phyloP scores from a whole-genome alignment of 345 rosid species.

The Salix viminalis region DNA sequence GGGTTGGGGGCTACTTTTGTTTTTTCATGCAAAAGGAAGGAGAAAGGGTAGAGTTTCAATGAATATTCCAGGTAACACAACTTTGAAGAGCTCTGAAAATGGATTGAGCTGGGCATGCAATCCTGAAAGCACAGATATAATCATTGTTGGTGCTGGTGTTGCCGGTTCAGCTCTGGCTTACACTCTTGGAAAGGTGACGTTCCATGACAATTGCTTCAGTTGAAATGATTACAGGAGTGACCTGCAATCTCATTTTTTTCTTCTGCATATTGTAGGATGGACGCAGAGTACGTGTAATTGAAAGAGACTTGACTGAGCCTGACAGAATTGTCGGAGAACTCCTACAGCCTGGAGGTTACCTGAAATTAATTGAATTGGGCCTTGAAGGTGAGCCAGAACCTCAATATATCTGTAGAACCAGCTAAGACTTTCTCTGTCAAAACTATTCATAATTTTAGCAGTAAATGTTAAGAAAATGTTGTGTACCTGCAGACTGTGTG shows the following conservation, averaged over 20 bases:
- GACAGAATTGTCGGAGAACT: slow-evolving; percentile 12
- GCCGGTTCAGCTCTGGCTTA: slow-evolving; percentile 6
- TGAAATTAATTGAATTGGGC: not conserved
- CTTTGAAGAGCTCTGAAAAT: too few relatives aligned
- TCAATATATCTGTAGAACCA: not conserved
- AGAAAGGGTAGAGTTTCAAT: too few relatives aligned
- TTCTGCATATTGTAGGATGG: slow-evolving; percentile 1
- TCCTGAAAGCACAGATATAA: too few relatives aligned
- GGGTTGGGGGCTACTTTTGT: too few relatives aligned
- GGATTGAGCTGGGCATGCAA: too few relatives aligned
- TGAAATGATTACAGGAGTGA: not conserved
- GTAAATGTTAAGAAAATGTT: not conserved
- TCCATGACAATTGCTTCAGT: not conserved
- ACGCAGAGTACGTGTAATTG: slow-evolving; percentile 1
- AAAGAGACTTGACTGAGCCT: slow-evolving; percentile 12
- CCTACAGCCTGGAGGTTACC: slow-evolving; percentile 9
- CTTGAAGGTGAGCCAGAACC: not conserved
- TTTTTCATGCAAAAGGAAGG: too few relatives aligned
- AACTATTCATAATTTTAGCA: not conserved
- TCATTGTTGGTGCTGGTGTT: slow-evolving; percentile 1
- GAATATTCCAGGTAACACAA: too few relatives aligned
- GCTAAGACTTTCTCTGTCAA: not conserved
- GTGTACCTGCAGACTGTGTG: slow-evolving; percentile 6
- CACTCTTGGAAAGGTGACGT: not conserved
- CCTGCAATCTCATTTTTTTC: not conserved